A percentile compares a stretch with the other conserved stretches of the same genome.
Conservation (phyloP, 495 filamentous ascomycete species). For the Penicillium maclennaniae region DNA sequence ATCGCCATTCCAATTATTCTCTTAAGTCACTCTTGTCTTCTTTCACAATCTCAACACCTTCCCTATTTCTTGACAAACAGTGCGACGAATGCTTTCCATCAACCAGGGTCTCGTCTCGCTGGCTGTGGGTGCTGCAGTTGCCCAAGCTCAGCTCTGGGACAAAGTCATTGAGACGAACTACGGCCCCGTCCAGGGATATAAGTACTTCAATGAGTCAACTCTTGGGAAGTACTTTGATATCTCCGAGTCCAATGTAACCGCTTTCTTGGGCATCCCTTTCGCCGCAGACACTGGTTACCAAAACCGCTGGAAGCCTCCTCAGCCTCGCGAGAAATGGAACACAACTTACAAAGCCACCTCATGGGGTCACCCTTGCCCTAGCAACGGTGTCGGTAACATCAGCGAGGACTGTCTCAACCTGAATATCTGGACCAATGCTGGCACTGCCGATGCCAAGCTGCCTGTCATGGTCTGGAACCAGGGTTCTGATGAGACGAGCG, state of each 20-base stretch:
- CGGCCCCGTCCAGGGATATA: constrained; percentile 26
- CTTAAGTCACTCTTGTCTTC: no score
- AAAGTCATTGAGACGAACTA: constrained; percentile 24
- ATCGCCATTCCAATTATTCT: no score
- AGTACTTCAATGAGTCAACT: constrained; percentile 29
- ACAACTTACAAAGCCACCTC: constrained; percentile 6
- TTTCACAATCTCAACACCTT: no score
- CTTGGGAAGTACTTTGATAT: constrained; percentile 29
- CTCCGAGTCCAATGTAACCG: constrained; percentile 49
- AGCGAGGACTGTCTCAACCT: constrained; percentile 15
- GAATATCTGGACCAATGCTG: constrained; percentile 15
- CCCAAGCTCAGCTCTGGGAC: constrained; percentile 21
- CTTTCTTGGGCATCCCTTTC: constrained; percentile 17
- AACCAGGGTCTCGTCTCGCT: constrained; percentile 9
- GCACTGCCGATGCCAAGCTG: constrained; percentile 17
- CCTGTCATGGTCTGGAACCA: no score
- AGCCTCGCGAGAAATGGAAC: constrained; percentile 6
- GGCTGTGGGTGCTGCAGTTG: constrained; percentile 14
- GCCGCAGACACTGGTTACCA: constrained; percentile 7
- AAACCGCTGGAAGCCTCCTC: constrained; percentile 15
- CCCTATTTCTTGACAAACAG: background rate
- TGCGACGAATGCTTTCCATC: background rate
- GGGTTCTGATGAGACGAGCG: constrained; percentile 27
- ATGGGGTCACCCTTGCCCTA: constrained; percentile 23
- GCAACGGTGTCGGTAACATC: constrained; percentile 4